phyloP scores from a whole-genome alignment of 495 filamentous ascomycete species.

The Annulohypoxylon moriforme region DNA sequence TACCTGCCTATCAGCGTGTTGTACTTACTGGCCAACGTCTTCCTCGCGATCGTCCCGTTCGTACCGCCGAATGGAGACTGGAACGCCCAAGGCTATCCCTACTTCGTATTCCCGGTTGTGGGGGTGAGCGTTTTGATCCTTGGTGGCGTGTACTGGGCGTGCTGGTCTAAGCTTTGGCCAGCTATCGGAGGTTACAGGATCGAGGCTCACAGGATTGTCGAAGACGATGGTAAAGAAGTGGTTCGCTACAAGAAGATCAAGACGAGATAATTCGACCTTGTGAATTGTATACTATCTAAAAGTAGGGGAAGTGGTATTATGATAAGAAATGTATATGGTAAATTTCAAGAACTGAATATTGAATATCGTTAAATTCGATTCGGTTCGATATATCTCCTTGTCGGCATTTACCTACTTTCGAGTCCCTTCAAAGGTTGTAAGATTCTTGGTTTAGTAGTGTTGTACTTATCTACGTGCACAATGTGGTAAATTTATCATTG shows the following conservation, averaged over 20 bases:
- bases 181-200: slow-evolving; percentile 60
- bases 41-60: slow-evolving; percentile 63
- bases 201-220: slow-evolving; percentile 51
- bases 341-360: too few species aligned
- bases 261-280: slow-evolving; percentile 32
- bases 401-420: too few species aligned
- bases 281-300: too few species aligned
- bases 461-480: too few species aligned
- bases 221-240: slow-evolving; percentile 57
- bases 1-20: slow-evolving; percentile 56
- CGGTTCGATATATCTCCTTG: too few species aligned
- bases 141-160: slow-evolving; percentile 62
- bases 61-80: slow-evolving; percentile 63
- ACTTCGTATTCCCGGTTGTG: slow-evolving; percentile 64
- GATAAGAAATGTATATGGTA: too few species aligned
- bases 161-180: slow-evolving; percentile 61
- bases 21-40: slow-evolving; percentile 60
- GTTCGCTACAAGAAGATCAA: slow-evolving; percentile 57
- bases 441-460: too few species aligned
- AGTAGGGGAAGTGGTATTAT: too few species aligned
- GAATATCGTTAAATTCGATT: too few species aligned
- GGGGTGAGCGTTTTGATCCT: slow-evolving; percentile 59
- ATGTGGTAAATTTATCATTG: too few species aligned
- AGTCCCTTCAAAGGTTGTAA: too few species aligned
- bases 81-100: slow-evolving; percentile 63